Percentiles rank a stretch among this genome's conserved stretches.
phyloP scores from a whole-genome alignment of 2,329 filamentous ascomycete genomes.

The Clonostachys solani region DNA sequence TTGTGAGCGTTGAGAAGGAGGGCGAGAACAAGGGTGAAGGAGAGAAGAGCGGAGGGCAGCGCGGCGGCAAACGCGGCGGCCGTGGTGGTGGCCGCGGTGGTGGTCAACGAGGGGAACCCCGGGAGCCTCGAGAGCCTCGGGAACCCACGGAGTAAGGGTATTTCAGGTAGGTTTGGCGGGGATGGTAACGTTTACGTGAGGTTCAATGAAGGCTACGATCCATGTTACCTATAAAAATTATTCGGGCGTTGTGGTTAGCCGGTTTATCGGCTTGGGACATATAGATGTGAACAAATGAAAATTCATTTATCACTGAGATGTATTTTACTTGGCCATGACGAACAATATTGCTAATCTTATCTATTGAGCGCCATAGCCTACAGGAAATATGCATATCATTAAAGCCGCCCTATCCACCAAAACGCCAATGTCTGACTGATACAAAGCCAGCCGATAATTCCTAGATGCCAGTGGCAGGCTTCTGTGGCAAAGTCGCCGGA shows the following conservation, averaged over 20 bases:
- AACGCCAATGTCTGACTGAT: too few species aligned
- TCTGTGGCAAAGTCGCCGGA: slow-evolving; percentile 55
- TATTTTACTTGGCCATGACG: too few species aligned
- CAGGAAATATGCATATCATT: too few species aligned
- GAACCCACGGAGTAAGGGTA: slow-evolving; percentile 21
- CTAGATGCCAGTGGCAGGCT: slow-evolving; percentile 47
- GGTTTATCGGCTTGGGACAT: neutral
- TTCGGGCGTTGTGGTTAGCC: slow-evolving; percentile 31
- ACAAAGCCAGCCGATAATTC: slow-evolving; percentile 16
- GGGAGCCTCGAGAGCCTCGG: slow-evolving; percentile 40
- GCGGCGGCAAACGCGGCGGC: slow-evolving; percentile 43
- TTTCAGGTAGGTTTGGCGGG: neutral
- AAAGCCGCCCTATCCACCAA: too few species aligned
- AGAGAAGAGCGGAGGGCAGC: slow-evolving; percentile 37
- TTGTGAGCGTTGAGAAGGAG: slow-evolving; percentile 47
- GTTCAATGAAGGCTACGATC: slow-evolving; percentile 18
- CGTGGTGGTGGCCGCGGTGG: slow-evolving; percentile 46
- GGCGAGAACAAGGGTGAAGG: slow-evolving; percentile 42
- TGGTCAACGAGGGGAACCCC: slow-evolving; percentile 37
- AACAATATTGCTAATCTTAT: too few species aligned
- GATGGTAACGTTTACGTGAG: slow-evolving; percentile 12
- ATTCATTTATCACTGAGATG: slow-evolving; percentile 15
- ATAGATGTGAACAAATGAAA: slow-evolving; percentile 11
- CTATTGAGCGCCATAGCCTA: too few species aligned
- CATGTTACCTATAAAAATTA: slow-evolving; percentile 22